Evolutionary conservation across 495 filamentous ascomycete genomes (phyloP).

Genomic region (Daldinia childiae): DNA sequence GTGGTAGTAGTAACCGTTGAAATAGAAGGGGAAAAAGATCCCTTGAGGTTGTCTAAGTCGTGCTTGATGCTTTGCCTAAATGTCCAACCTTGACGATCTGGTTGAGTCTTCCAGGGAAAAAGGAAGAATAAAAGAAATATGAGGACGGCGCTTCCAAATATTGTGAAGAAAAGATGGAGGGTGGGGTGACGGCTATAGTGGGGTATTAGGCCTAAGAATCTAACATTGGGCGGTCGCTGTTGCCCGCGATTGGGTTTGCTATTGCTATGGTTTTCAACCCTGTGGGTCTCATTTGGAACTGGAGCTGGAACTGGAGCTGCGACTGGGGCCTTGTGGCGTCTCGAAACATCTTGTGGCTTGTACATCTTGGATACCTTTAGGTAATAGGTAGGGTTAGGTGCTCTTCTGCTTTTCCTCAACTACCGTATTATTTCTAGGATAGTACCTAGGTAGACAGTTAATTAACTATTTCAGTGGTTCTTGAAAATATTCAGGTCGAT

Average conservation of each 20-base stretch:
- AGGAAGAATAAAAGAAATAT: constrained; percentile 46
- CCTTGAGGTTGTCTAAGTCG: constrained; percentile 43
- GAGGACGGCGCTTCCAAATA: constrained; percentile 35
- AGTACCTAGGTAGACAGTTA: too few species aligned
- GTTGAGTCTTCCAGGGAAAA: constrained; percentile 42
- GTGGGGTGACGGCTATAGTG: constrained; percentile 46
- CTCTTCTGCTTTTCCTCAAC: not conserved
- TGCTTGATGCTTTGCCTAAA: constrained; percentile 43
- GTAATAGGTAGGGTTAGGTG: not conserved
- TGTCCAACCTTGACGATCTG: constrained; percentile 41
- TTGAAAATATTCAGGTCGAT: not conserved
- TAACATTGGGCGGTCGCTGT: constrained; percentile 20
- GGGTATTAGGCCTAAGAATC: constrained; percentile 32
- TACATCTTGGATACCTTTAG: constrained; percentile 32
- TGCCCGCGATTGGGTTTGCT: constrained; percentile 36
- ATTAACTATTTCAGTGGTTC: constrained; percentile 2
- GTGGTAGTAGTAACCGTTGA: constrained; percentile 49
- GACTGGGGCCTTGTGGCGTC: constrained; percentile 10
- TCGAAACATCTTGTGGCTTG: constrained; percentile 27
- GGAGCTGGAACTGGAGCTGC: not conserved
- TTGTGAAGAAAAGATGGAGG: constrained; percentile 46
- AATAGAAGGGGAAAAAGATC: constrained; percentile 43
- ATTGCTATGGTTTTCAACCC: constrained; percentile 31
- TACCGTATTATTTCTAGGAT: not conserved
- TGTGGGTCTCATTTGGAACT: not conserved